Evolutionary conservation across 139 green algal species (phyloP).

Genomic region (Chlamydomonas sp.): DNA sequence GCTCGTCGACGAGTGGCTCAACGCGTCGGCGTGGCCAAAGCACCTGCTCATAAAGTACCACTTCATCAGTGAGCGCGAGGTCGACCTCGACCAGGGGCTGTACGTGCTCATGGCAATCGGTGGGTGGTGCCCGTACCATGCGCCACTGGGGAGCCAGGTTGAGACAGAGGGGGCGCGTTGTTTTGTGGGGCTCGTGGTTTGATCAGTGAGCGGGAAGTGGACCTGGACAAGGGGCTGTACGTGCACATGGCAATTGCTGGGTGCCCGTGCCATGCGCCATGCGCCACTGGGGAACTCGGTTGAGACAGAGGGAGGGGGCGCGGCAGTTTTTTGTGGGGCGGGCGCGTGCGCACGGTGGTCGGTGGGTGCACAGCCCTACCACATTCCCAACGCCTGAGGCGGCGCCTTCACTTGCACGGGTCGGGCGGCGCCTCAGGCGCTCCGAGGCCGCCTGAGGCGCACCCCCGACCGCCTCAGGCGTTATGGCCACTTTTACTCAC

Average conservation of each 20-base stretch:
- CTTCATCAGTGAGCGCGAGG: conserved; percentile 41
- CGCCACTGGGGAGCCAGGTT: neutral
- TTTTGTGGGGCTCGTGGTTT: conserved; percentile 17
- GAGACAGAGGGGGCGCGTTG: too few relatives aligned
- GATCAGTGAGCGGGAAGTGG: conserved; percentile 39
- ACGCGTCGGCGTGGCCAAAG: conserved; percentile 67
- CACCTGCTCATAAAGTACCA: conserved; percentile 48
- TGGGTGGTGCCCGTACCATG: conserved; percentile 1
- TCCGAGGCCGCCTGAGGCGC: too few relatives aligned
- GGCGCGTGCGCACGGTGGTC: neutral
- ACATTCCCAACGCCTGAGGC: neutral
- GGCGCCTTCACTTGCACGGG: too few relatives aligned
- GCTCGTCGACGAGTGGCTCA: conserved; percentile 49
- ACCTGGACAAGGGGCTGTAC: conserved; percentile 47
- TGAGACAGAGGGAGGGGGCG: too few relatives aligned
- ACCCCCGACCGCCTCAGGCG: too few relatives aligned
- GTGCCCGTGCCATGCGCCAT: neutral
- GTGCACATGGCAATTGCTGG: conserved; percentile 42
- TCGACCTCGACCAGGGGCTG: conserved; percentile 46
- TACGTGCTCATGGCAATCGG: conserved; percentile 41
- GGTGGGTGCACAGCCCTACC: neutral
- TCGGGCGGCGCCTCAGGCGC: too few relatives aligned
- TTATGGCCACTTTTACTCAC: too few relatives aligned
- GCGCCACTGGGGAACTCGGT: too few relatives aligned
- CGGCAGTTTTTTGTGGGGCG: neutral